These are phyloP conservation scores for Ochromonas danica DNA, from an alignment of 108 stramenopile species.

Conservation along the genomic window DNA sequence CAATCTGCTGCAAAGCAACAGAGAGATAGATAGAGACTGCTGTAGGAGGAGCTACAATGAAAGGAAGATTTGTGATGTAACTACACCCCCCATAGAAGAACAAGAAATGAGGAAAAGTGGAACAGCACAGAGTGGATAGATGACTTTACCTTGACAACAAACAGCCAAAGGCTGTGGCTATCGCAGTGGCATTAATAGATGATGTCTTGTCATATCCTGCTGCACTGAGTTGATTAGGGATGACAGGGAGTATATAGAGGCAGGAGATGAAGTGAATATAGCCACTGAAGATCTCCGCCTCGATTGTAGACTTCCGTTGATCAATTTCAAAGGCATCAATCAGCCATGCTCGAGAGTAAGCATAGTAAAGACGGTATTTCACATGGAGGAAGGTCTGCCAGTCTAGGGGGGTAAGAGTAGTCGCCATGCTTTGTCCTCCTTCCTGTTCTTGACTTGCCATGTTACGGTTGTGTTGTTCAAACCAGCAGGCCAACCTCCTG, in stretches of 20 bases:
- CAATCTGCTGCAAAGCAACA: neutral
- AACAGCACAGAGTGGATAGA: no score
- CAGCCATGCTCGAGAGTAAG: no score
- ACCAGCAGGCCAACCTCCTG: no score
- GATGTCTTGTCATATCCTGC: constrained; percentile 30
- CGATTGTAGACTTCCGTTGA: neutral
- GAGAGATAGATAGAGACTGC: constrained; percentile 21
- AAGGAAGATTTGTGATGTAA: constrained; percentile 28
- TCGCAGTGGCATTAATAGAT: neutral
- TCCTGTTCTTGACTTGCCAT: no score
- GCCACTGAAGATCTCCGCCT: neutral
- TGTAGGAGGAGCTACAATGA: constrained; percentile 30
- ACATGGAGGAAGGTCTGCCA: no score
- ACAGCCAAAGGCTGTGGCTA: neutral
- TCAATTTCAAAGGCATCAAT: neutral
- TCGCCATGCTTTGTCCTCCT: no score
- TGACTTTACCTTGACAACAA: no score
- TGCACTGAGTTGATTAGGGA: neutral
- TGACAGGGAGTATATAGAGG: constrained; percentile 21
- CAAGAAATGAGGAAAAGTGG: neutral
- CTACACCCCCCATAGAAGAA: no score
- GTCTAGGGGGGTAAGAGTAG: no score
- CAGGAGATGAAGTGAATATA: constrained; percentile 36
- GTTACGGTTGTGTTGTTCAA: no score
- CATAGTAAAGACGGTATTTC: no score